These are phyloP conservation scores for Colletotrichum incanum DNA, from an alignment of 2,329 filamentous ascomycete species.

Conservation along the genomic window DNA sequence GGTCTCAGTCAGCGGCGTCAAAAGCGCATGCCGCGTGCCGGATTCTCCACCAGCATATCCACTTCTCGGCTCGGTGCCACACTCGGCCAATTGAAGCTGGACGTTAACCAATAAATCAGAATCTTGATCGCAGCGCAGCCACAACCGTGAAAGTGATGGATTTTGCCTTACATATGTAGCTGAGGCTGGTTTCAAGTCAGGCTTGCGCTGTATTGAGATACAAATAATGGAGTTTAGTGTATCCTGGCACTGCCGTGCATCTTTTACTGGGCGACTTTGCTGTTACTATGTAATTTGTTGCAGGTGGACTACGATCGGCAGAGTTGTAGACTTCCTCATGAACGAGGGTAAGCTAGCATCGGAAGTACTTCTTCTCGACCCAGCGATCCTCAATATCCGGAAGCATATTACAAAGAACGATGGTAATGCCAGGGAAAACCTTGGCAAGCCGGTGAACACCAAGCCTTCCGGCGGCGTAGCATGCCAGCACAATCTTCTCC, in stretches of 20 bases:
- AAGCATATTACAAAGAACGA: slow-evolving; percentile 88
- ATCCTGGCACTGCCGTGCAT: slow-evolving; percentile 13
- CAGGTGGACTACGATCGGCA: background rate
- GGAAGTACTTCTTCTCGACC: slow-evolving; percentile 91
- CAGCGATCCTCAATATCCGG: slow-evolving; percentile 88
- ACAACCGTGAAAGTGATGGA: slow-evolving; percentile 11
- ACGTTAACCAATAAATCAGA: slow-evolving; percentile 7
- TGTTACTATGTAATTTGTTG: slow-evolving; percentile 21
- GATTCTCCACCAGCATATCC: slow-evolving; percentile 19
- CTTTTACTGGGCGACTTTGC: slow-evolving; percentile 17
- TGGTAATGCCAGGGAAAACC: slow-evolving; percentile 89
- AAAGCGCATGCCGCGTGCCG: slow-evolving; percentile 26
- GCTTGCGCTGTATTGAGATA: background rate
- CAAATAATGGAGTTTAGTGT: background rate
- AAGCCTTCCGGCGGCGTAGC: slow-evolving; percentile 88
- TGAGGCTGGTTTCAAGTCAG: slow-evolving; percentile 4
- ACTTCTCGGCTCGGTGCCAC: slow-evolving; percentile 36
- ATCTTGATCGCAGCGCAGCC: background rate
- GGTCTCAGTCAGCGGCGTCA: slow-evolving; percentile 38
- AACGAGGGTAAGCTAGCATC: slow-evolving; percentile 71
- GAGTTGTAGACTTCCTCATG: background rate
- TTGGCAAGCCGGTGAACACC: slow-evolving; percentile 88
- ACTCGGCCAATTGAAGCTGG: slow-evolving; percentile 29
- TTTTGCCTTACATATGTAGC: slow-evolving; percentile 11
- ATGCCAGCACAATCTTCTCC: slow-evolving; percentile 90